Evolutionary conservation across 345 rosid species (phyloP), one percentile per base, ranked within the genome.

Genomic region (Lumnitzera racemosa): DNA sequence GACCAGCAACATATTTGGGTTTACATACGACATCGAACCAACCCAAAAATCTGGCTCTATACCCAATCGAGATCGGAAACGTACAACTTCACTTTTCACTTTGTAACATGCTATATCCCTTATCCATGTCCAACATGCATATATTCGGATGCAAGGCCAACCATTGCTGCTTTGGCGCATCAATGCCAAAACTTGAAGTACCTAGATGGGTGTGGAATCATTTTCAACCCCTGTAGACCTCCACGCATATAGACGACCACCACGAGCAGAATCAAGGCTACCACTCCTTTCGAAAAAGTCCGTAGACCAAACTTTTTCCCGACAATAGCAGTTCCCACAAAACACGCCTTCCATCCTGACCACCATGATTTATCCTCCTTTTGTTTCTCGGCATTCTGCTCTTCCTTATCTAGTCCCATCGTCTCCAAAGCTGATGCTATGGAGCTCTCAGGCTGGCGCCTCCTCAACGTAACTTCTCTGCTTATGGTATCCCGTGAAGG

Each of bases 381-480:
- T 16, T 1, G 49, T 57, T 61, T 62, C 61, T 51, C 13, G 1
- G 16, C 58, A 2, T 57, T 11, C 52, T 15, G 2, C 31, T 63
- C 48, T 55, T 58, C 24, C 15, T 17, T 24, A 15, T 47, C 16
- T 20, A 10, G 12, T 9, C 57, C 15, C 56, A 16, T 11, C 12
- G 20, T 11, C 15, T 15, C 46, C 15, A 29, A 20, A 25, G 46
- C 64, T 2, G 23, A n/a, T 15, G 17, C 27, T 55, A 5, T 36
- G 43, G 43, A 7, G 43, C 10, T 36, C 43, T 9, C 43, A 1
- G 43, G 10, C 7, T 36, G 43, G 43, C 14, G 46, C 51, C 11
- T 57, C 46, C 25, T 50, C 63, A 73, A 46, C 59, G 55, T 74
- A 69, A 78, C 49, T 63, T 80, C 75, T 48, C 58, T 66, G 52